Evolutionary conservation across 345 rosid species (phyloP), one percentile per base, ranked within the genome.

Genomic region (Populus alba): DNA sequence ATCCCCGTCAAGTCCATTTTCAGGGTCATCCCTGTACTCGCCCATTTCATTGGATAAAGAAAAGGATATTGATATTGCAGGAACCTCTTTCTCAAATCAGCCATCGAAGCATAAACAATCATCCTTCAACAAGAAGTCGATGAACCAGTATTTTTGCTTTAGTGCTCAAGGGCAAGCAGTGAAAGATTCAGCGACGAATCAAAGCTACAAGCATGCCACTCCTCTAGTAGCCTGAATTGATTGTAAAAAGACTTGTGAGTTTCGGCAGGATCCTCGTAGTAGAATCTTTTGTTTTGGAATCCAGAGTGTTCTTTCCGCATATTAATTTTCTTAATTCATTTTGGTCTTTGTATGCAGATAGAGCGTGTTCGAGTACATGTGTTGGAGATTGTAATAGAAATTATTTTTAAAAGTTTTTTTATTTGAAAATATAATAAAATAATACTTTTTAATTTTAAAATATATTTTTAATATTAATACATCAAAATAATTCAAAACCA

Each of bases 111-210:
- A 63, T 45, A 88, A 81, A 72, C 89, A 87, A 22, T 39, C 68
- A 41, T 90, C 97, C 9, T 33, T 85, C 8, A 71, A 90, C 59
- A 85, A 78, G 87, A 86, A 74, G 71, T 22, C 89, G 81, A 86
- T 91, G 97, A 90, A 92, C 81, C 90, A 81, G 75, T 91, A 87
- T 43, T 84, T 93, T 66, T 90, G 94, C 84, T 88, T 91, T 29
- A 90, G 97, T 12, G 92, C 94, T 65, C 83, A 86, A 79, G 91
- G 89, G 37, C 66, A 93, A 79, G 91, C 84, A 33, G 84, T 85
- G 66, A 88, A 88, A 39, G 90, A 81, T 73, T 77, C 75, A 66
- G 68, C 65, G 72, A 73, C 80, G 66, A 70, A 80, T 66, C 85
- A 62, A 71, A 87, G 84, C 29, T 80, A 81, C 65, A 88, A 87